Percentiles rank a stretch among this genome's conserved stretches.
phyloP scores from a whole-genome alignment of 1,139 yeast species.

The Yamadazyma kanchanaburiensis region DNA sequence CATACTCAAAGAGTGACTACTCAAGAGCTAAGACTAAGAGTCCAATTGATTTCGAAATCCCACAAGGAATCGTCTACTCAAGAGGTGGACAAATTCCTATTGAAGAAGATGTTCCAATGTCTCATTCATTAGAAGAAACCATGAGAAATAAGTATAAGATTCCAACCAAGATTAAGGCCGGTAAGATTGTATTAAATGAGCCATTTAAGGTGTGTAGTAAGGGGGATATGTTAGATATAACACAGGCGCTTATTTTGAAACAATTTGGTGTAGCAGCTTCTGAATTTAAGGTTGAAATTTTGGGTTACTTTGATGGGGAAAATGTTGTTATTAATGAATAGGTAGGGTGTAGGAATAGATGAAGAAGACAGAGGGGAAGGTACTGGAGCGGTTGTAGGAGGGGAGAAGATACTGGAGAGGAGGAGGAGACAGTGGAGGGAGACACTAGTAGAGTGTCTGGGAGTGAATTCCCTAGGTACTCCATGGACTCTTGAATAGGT shows the following conservation, averaged over 20 bases:
- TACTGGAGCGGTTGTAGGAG: no score
- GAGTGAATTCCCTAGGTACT: no score
- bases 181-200: conserved; percentile 74
- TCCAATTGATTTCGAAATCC: conserved; percentile 79
- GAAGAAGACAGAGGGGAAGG: no score
- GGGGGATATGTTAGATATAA: conserved; percentile 82
- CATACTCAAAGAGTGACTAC: conserved; percentile 77
- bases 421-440: no score
- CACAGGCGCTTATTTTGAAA: conserved; percentile 87
- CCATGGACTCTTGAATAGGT: no score
- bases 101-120: conserved; percentile 95
- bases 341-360: no score
- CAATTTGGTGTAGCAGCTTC: conserved; percentile 95
- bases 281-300: conserved; percentile 75
- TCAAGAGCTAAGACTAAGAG: conserved; percentile 86
- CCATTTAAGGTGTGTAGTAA: conserved; percentile 78
- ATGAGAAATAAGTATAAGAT: conserved; percentile 83
- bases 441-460: no score
- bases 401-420: no score
- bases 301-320: conserved; percentile 74
- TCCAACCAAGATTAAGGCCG: conserved; percentile 87
- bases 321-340: no score
- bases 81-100: conserved; percentile 89
- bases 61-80: conserved; percentile 88
- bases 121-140: conserved; percentile 92